Conservation (phyloP, 208 protist species). For the Acanthamoeba healyi region DNA sequence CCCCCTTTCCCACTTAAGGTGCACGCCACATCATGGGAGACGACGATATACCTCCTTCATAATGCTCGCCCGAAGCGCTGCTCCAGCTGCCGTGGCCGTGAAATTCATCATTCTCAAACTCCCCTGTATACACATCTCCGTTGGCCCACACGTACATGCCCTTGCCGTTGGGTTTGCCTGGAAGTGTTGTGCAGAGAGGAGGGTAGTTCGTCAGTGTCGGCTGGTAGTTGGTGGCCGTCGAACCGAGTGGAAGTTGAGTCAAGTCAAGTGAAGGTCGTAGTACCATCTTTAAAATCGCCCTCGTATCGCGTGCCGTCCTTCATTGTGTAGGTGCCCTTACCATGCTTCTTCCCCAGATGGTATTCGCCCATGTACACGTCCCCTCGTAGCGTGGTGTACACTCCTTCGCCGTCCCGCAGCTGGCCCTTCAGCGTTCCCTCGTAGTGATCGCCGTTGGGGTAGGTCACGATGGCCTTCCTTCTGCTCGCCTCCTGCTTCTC, state of each 20-base stretch:
- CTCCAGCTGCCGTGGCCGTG: constrained; percentile 71
- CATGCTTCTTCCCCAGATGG: constrained; percentile 54
- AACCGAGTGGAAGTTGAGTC: too few relatives aligned
- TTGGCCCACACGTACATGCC: constrained; percentile 72
- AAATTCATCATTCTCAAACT: constrained; percentile 74
- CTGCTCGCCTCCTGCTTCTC: not conserved
- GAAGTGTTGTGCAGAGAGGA: not conserved
- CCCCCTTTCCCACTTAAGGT: too few relatives aligned
- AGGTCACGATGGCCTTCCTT: constrained; percentile 42
- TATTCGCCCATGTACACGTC: constrained; percentile 72
- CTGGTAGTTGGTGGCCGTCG: not conserved
- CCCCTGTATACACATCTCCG: constrained; percentile 72
- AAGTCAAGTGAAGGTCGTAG: too few relatives aligned
- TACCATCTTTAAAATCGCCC: constrained; percentile 65
- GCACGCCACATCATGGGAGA: not conserved
- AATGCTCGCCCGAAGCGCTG: constrained; percentile 53
- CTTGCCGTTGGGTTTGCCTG: constrained; percentile 62
- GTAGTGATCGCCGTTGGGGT: constrained; percentile 72
- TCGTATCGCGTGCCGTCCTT: constrained; percentile 70
- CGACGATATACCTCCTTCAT: not conserved
- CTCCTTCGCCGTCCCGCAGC: constrained; percentile 35
- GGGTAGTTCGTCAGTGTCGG: too few relatives aligned
- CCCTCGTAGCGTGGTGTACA: constrained; percentile 49
- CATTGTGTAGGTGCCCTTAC: constrained; percentile 72
- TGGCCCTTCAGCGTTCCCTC: constrained; percentile 39